A percentile compares a stretch with the other conserved stretches of the same genome.
phyloP scores from a whole-genome alignment of 495 filamentous ascomycete species.

The Daldinia caldariorum region DNA sequence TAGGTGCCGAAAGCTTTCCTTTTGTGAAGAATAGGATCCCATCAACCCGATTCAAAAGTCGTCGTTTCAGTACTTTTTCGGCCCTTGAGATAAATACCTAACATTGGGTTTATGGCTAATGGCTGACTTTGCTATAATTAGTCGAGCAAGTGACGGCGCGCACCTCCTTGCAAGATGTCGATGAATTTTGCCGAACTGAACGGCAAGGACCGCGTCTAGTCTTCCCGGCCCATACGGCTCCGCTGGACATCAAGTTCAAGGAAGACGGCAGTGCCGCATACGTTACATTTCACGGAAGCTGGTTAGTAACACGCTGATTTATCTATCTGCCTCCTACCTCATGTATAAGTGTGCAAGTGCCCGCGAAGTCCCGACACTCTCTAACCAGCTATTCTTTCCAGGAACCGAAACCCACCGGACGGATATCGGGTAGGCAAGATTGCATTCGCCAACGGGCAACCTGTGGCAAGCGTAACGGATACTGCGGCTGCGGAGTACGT shows the following conservation, averaged over 20 bases:
- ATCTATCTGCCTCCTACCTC: neutral
- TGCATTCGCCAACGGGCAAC: slow-evolving; percentile 56
- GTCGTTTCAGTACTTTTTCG: no score
- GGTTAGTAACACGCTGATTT: slow-evolving; percentile 47
- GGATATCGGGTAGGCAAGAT: slow-evolving; percentile 62
- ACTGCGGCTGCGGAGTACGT: slow-evolving; percentile 56
- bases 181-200: slow-evolving; percentile 54
- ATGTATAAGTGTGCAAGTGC: no score
- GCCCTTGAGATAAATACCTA: neutral
- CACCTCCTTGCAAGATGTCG: slow-evolving; percentile 41
- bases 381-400: slow-evolving; percentile 14
- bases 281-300: slow-evolving; percentile 67
- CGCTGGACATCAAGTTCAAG: slow-evolving; percentile 64
- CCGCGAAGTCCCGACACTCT: neutral
- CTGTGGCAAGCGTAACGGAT: slow-evolving; percentile 52
- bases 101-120: neutral
- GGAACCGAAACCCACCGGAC: slow-evolving; percentile 55
- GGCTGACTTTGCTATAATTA: neutral
- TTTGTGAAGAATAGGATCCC: no score
- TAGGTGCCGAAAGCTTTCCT: neutral
- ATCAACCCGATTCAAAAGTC: no score
- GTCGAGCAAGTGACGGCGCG: slow-evolving; percentile 38
- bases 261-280: slow-evolving; percentile 54
- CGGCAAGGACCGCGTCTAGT: slow-evolving; percentile 57
- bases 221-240: slow-evolving; percentile 66